phyloP scores from a whole-genome alignment of 2,329 filamentous ascomycete genomes.

The Neophaeococcomyces mojaviensis region DNA sequence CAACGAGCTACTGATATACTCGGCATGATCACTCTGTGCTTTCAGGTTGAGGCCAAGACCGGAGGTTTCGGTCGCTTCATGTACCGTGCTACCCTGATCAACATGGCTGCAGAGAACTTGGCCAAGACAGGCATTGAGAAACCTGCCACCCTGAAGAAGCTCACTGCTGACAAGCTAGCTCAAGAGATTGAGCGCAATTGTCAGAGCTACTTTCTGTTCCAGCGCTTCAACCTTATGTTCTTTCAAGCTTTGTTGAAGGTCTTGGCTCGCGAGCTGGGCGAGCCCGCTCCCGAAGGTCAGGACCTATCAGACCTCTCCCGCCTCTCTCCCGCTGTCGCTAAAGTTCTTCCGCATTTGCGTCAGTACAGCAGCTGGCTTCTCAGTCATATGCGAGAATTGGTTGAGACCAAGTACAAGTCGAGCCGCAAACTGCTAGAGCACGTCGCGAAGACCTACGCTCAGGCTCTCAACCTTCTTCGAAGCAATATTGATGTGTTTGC shows the following conservation, averaged over 20 bases:
- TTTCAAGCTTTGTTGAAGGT: constrained; percentile 65
- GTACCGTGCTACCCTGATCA: constrained; percentile 74
- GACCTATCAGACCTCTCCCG: constrained; percentile 22
- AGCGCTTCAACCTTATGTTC: constrained; percentile 71
- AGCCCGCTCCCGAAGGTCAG: constrained; percentile 45
- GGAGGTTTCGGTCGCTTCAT: constrained; percentile 57
- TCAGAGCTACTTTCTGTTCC: constrained; percentile 49
- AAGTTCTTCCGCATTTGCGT: constrained; percentile 56
- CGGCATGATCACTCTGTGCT: constrained; percentile 53
- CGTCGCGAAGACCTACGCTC: constrained; percentile 17
- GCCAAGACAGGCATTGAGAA: constrained; percentile 37
- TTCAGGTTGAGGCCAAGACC: constrained; percentile 56
- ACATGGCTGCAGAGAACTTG: constrained; percentile 74
- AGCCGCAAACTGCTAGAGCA: constrained; percentile 3
- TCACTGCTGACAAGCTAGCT: constrained; percentile 25
- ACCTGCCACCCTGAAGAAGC: constrained; percentile 26
- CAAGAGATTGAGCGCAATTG: constrained; percentile 33
- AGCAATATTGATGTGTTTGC: constrained; percentile 48
- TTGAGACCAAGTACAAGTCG: constrained; percentile 38
- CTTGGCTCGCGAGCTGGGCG: constrained; percentile 62
- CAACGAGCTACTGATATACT: constrained; percentile 24
- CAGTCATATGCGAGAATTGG: constrained; percentile 47
- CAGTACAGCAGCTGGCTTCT: constrained; percentile 63
- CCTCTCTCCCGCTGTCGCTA: constrained; percentile 43
- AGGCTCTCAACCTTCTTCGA: constrained; percentile 24